Evolutionary conservation across 805 yeast species (phyloP), one percentile per base, ranked within the genome.

Genomic region (Schwanniomyces polymorphus): DNA sequence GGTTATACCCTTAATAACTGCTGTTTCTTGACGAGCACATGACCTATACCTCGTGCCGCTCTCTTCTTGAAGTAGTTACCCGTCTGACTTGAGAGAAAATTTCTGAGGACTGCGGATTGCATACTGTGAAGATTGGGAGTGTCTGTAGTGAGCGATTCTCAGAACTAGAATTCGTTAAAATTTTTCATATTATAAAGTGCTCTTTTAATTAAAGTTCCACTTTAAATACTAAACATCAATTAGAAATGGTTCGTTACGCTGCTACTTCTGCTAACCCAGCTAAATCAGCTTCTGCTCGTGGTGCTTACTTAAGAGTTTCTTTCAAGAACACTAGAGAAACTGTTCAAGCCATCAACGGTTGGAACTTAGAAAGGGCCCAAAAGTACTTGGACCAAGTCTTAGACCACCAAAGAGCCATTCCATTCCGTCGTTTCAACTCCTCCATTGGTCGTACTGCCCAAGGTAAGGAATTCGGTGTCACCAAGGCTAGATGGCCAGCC

Each of bases 401-500:
- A 74, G 96, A 91, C 78, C 97, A 94, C 84, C 83, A 94, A 82
- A 92, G 98, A 86, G 99, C 98, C 70, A 89, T 94, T 67, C 99
- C 99, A 75, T 90, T 94, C 94, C 88, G 99, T 85, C 85, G 97
- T 84, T 92, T 82, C 82, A 87, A 88, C 84, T 83, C 87, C 63
- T 88, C 97, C 67, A 91, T 89, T 69, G 99, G 99, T 78, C 88
- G 99, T 83, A 91, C 99, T 68, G 97, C 95, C 66, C 99, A 94
- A 82, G 99, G 97, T 82, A 92, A 94, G 82, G 99, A 94, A 84
- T 94, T 92, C 72, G 98, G 98, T 80, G 97, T 91, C 74, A 90
- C 97, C 85, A 91, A 88, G 82, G 99, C 99, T 67, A 91, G 99
- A 90, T 94, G 99, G 99, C 99, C 99, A 73, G 96, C 84, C 60